Conservation (phyloP, 2,329 filamentous ascomycete genomes). For the Apiospora pterosperma region DNA sequence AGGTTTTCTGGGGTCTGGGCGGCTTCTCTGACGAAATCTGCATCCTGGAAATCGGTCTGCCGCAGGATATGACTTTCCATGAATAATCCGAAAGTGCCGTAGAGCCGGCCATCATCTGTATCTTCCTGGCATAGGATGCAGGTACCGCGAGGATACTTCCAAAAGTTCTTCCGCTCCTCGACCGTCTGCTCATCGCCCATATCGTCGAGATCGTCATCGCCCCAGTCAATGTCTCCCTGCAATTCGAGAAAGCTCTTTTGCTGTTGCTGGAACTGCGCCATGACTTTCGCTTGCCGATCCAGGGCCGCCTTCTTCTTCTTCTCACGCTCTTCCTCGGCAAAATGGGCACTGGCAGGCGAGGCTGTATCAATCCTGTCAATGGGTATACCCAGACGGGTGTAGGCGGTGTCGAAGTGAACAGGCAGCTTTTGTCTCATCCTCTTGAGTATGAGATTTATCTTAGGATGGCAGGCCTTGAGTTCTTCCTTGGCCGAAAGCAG, state of each 20-base stretch:
- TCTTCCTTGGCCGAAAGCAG: constrained; percentile 64
- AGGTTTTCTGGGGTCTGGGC: constrained; percentile 74
- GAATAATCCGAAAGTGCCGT: constrained; percentile 89
- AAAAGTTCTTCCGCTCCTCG: constrained; percentile 69
- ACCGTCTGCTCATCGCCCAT: constrained; percentile 56
- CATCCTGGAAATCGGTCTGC: constrained; percentile 78
- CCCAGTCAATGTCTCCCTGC: constrained; percentile 86
- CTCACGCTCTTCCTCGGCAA: constrained; percentile 70
- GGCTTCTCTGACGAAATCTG: constrained; percentile 81
- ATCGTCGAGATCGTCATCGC: constrained; percentile 74
- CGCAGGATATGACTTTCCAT: constrained; percentile 82
- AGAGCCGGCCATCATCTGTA: constrained; percentile 81
- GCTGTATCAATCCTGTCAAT: constrained; percentile 78
- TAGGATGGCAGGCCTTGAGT: constrained; percentile 79
- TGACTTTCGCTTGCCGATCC: constrained; percentile 86
- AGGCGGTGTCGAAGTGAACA: constrained; percentile 65
- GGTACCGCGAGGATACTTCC: constrained; percentile 89
- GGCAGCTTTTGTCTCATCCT: constrained; percentile 83
- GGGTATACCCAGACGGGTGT: constrained; percentile 60
- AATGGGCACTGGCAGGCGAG: constrained; percentile 68
- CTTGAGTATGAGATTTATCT: constrained; percentile 79
- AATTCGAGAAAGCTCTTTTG: constrained; percentile 92
- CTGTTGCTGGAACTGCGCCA: constrained; percentile 97
- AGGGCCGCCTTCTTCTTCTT: constrained; percentile 87
- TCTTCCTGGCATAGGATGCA: constrained; percentile 98